Percentiles rank a stretch among this genome's conserved stretches.
These are phyloP conservation scores for Aspergillus bertholletiae DNA, from an alignment of 495 filamentous ascomycete species.

Conservation along the genomic window DNA sequence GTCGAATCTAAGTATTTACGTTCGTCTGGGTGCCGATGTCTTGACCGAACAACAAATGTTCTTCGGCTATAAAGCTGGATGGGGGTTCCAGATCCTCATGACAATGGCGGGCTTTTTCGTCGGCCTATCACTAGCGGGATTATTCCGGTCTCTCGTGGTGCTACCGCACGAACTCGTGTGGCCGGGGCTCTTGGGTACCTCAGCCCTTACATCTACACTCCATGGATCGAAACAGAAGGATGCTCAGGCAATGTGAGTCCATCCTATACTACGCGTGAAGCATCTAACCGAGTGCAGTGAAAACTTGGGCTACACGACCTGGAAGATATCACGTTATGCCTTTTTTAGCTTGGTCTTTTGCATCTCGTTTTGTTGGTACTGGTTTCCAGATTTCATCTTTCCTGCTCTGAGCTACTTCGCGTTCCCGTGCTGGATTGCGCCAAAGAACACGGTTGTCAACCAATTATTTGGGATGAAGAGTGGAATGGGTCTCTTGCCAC, in stretches of 20 bases:
- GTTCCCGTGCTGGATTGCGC: constrained; percentile 79
- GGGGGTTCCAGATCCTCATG: constrained; percentile 46
- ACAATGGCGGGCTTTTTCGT: constrained; percentile 43
- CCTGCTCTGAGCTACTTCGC: constrained; percentile 82
- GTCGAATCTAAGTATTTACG: constrained; percentile 43
- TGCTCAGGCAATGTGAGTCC: constrained; percentile 21
- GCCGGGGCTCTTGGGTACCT: constrained; percentile 78
- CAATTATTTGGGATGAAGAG: constrained; percentile 78
- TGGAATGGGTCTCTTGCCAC: constrained; percentile 72
- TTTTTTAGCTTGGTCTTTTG: constrained; percentile 70
- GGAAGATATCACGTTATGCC: constrained; percentile 72
- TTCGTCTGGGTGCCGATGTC: constrained; percentile 61
- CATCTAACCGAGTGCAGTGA: background rate
- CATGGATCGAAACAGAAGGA: constrained; percentile 46
- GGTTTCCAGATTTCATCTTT: constrained; percentile 74
- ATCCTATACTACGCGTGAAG: constrained; percentile 15
- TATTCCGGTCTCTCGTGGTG: constrained; percentile 70
- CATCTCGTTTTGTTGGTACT: constrained; percentile 64
- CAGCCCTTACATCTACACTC: constrained; percentile 76
- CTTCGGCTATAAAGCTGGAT: constrained; percentile 60
- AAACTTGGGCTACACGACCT: constrained; percentile 64
- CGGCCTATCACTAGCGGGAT: constrained; percentile 49
- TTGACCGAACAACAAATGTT: constrained; percentile 58
- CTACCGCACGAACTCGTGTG: constrained; percentile 79
- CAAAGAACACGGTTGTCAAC: constrained; percentile 69